Evolutionary conservation across 345 rosid genomes (phyloP), one percentile per base, ranked within the genome.

Genomic region (Rhizophora mangle): DNA sequence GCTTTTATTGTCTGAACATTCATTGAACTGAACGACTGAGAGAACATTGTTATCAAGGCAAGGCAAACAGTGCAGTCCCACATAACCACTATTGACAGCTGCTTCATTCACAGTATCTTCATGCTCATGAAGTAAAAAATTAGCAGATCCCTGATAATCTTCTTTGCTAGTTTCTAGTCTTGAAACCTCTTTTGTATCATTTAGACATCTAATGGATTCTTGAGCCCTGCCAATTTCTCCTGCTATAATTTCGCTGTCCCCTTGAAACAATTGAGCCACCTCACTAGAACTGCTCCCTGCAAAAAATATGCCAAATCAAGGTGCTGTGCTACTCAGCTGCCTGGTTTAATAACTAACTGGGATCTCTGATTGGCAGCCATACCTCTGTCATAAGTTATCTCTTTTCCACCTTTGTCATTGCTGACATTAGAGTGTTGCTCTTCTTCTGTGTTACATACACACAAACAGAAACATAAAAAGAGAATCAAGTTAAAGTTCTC

Each of bases 321-420:
- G 2, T 6, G 15, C 60, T 24, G 26, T 56, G 26, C 10, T 8
- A 24, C 0, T 8, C 26, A 24, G 29, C 31, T 16, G 30, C 60
- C 29, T 56, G 18, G 31, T 56, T 56, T 15, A 56, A 7, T 24
- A 55, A 55, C 6, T 13, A 1, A 24, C 6, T 8, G 30, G 26
- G 29, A 24, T 21, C 26, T 56, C 60, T 56, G 15, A 16, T 16
- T 64, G 39, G 15, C 47, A 64, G 52, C 16, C 8, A 36, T 78
- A 78, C 81, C 77, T 73, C 13, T 54, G 61, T 64, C 64, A 68
- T 20, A 32, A 26, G 63, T 10, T 8, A 53, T 47, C 62, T 65
- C 68, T 30, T 52, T 55, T 49, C 64, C 27, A 49, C 22, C 51
- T 3, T 47, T 55, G 18, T 65, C 15, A 22, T 46, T n/a, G 57